Evolutionary conservation across 2,329 filamentous ascomycete species (phyloP).

Genomic region (Monilinia laxa): DNA sequence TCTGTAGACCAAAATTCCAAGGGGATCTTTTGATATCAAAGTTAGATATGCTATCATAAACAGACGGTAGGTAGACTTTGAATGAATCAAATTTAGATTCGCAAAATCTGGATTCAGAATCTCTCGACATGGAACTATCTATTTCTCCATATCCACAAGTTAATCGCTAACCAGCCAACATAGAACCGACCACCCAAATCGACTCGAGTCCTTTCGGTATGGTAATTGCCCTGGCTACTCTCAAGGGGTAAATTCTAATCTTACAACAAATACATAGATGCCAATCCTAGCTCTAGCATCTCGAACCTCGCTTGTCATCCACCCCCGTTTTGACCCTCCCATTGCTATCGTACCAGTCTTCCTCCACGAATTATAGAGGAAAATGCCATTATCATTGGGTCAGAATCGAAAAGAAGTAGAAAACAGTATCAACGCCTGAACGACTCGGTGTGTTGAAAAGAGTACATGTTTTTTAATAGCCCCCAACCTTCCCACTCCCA

Average conservation of each 20-base stretch:
- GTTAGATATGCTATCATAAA: not conserved
- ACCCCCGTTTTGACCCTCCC: not conserved
- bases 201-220: not conserved
- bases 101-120: not conserved
- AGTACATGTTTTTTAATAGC: conserved; percentile 37
- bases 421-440: conserved; percentile 31
- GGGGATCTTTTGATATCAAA: too few relatives aligned
- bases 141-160: conserved; percentile 28
- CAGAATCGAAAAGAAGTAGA: conserved; percentile 1
- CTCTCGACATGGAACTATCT: conserved; percentile 13
- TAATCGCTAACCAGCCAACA: not conserved
- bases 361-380: conserved; percentile 1
- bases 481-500: conserved; percentile 21
- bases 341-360: conserved; percentile 3
- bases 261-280: conserved; percentile 15
- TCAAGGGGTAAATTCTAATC: not conserved
- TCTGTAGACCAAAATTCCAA: too few relatives aligned
- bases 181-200: not conserved
- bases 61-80: not conserved
- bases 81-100: not conserved
- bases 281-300: conserved; percentile 5
- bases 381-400: conserved; percentile 9
- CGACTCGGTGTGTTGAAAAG: conserved; percentile 38
- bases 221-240: not conserved
- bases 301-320: not conserved